Base-by-base conservation (phyloP, 2,329 filamentous ascomycete genomes). In the Dactylellina drechsleri region DNA sequence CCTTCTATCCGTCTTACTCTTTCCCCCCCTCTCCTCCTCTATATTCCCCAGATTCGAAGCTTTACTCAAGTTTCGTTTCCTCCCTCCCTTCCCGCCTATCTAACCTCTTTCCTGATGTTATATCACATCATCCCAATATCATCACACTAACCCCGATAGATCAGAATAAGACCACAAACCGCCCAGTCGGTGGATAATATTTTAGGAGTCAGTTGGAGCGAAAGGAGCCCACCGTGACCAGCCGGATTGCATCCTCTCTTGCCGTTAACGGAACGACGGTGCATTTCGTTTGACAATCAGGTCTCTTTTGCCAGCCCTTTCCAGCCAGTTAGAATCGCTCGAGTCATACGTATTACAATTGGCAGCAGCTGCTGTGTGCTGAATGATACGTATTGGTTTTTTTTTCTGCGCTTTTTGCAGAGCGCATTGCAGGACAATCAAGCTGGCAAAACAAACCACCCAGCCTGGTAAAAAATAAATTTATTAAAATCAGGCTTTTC, bases 401-500 rank as follows among this genome's bases (percentile, higher is more conserved):
- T n/a, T n/a, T 60, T 36, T 43, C 43, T 65, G 67, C 60, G 56
- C 60, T 66, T 65, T 67, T 59, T 60, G 54, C 15, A 20, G 41
- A 45, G n/a, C 12, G n/a, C 41, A 45, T 16, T 45, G 41, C 41
- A 45, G 64, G 56, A 60, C 43, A 49, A 54, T 64, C 6, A 40
- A 57, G 43, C 23, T 62, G 62, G 71, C 52, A 28, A 28, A 28
- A 28, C 26, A 3, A 7, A 3, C 26, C 26, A 28, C 26, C 26
- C 26, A 28, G 26, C 26, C 26, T 28, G 26, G 7, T 28, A 28
- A 28, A 7, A 28, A 28, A 28, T 4, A 28, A n/a, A n/a, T n/a
- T n/a, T 28, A 28, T 28, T 28, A 28, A 74, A 74, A 75, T 68
- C 71, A 75, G 71, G 71, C 71, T 65, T 75, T 73, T 20, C 52